phyloP scores from a whole-genome alignment of 2,329 filamentous ascomycete genomes.

The Nemania abortiva region DNA sequence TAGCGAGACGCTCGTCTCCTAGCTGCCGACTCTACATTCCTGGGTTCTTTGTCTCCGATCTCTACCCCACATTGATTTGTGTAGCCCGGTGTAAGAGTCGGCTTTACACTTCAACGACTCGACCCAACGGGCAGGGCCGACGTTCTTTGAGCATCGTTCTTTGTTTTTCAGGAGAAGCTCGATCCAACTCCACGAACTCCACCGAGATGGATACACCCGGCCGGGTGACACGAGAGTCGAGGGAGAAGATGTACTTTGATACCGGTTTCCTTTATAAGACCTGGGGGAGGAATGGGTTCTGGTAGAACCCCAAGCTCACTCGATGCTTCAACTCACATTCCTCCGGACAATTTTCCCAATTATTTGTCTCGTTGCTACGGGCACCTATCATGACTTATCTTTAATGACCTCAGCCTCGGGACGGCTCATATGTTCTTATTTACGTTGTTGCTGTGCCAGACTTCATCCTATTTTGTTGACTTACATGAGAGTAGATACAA shows the following conservation, averaged over 20 bases:
- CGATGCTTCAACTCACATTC: conserved; percentile 50
- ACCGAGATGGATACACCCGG: conserved; percentile 38
- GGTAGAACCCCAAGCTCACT: conserved; percentile 39
- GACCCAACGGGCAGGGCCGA: conserved; percentile 41
- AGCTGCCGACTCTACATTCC: conserved; percentile 48
- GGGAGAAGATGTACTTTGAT: conserved; percentile 36
- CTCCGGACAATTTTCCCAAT: conserved; percentile 42
- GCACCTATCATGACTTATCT: conserved; percentile 45
- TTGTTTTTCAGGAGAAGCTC: conserved; percentile 43
- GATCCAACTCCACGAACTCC: conserved; percentile 36
- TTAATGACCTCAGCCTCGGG: conserved; percentile 45
- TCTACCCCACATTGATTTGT: conserved; percentile 35
- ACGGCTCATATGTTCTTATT: conserved; percentile 48
- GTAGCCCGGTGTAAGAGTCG: conserved; percentile 28
- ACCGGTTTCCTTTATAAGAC: conserved; percentile 47
- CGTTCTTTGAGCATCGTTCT: conserved; percentile 47
- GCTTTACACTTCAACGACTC: conserved; percentile 43
- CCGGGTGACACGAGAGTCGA: conserved; percentile 31
- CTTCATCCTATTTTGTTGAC: conserved; percentile 50
- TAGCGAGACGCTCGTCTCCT: conserved; percentile 33
- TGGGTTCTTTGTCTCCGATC: conserved; percentile 44
- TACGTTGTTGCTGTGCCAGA: conserved; percentile 51
- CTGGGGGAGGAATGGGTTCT: conserved; percentile 48
- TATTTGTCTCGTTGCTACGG: conserved; percentile 45
- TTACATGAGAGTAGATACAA: conserved; percentile 47